A percentile compares a stretch with the other conserved stretches of the same genome.
Evolutionary conservation across 2,329 filamentous ascomycete genomes (phyloP).

Genomic region (Dactylellina drechsleri): DNA sequence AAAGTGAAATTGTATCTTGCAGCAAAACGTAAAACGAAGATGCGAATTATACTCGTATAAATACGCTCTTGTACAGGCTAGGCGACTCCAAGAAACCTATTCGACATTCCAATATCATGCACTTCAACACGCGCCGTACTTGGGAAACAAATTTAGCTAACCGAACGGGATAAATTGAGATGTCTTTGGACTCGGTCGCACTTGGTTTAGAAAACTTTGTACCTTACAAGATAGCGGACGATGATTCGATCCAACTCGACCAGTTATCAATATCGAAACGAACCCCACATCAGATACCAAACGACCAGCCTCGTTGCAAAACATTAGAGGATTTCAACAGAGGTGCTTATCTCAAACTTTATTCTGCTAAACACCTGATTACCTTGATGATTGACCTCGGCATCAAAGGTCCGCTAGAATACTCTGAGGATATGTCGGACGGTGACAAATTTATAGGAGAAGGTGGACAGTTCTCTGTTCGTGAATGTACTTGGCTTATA

Average conservation of each 20-base stretch:
- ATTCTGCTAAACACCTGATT: conserved; percentile 8
- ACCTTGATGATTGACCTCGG: background rate
- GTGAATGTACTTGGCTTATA: background rate
- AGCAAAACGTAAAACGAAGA: conserved; percentile 1
- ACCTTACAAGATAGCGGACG: background rate
- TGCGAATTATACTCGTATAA: background rate
- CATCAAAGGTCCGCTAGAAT: background rate
- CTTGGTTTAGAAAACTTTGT: background rate
- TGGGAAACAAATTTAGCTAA: too few species aligned
- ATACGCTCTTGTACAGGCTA: too few species aligned
- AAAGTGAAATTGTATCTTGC: too few species aligned
- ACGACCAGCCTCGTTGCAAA: background rate
- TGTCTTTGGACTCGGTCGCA: background rate
- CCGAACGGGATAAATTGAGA: background rate
- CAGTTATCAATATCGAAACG: background rate
- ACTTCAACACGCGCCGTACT: too few species aligned
- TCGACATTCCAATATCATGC: too few species aligned
- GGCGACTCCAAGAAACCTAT: too few species aligned
- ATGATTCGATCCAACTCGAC: background rate
- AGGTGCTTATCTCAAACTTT: conserved; percentile 10
- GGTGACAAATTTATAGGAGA: conserved; percentile 10
- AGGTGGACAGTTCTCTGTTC: conserved; percentile 15
- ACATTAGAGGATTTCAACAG: conserved; percentile 13
- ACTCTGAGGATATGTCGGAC: background rate
- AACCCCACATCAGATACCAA: background rate